These are phyloP conservation scores for Aspergillaceae sp. DNA, from an alignment of 2,329 filamentous ascomycete genomes.

Conservation along the genomic window DNA sequence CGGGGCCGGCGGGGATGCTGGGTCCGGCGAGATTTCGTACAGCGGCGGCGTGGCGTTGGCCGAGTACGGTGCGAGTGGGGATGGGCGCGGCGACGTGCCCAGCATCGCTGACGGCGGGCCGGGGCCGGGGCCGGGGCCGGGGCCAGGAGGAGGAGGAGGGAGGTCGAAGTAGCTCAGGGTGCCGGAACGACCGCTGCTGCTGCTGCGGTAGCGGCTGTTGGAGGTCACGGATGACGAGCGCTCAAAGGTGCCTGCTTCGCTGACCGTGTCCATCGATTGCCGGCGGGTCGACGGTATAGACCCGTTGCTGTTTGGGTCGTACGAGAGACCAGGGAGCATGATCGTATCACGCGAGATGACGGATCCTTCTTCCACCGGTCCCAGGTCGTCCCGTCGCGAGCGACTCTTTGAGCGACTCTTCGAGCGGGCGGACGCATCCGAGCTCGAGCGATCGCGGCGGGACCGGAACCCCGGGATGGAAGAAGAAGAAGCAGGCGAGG, in stretches of 20 bases:
- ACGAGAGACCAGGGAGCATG: slow-evolving; percentile 16
- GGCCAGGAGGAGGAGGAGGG: slow-evolving; percentile 18
- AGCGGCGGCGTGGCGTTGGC: slow-evolving; percentile 48
- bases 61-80: slow-evolving; percentile 41
- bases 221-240: slow-evolving; percentile 27
- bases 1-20: slow-evolving; percentile 28
- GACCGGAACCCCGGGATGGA: slow-evolving; percentile 26
- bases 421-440: slow-evolving; percentile 46
- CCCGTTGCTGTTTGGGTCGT: slow-evolving; percentile 13
- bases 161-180: slow-evolving; percentile 29
- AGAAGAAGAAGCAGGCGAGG: slow-evolving; percentile 31
- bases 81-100: slow-evolving; percentile 34
- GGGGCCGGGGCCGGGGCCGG: slow-evolving; percentile 7
- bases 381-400: slow-evolving; percentile 44
- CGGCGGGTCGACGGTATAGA: slow-evolving; percentile 29
- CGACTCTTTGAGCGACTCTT: slow-evolving; percentile 51
- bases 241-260: slow-evolving; percentile 10
- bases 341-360: slow-evolving; percentile 22
- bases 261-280: slow-evolving; percentile 26
- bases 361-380: slow-evolving; percentile 42
- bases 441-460: slow-evolving; percentile 47
- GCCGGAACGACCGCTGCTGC: slow-evolving; percentile 31
- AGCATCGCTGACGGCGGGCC: slow-evolving; percentile 13
- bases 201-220: slow-evolving; percentile 32
- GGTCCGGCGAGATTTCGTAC: slow-evolving; percentile 36